These are phyloP conservation scores for Hirsutella minnesotensis DNA, from an alignment of 2,329 filamentous ascomycete genomes.

Conservation along the genomic window DNA sequence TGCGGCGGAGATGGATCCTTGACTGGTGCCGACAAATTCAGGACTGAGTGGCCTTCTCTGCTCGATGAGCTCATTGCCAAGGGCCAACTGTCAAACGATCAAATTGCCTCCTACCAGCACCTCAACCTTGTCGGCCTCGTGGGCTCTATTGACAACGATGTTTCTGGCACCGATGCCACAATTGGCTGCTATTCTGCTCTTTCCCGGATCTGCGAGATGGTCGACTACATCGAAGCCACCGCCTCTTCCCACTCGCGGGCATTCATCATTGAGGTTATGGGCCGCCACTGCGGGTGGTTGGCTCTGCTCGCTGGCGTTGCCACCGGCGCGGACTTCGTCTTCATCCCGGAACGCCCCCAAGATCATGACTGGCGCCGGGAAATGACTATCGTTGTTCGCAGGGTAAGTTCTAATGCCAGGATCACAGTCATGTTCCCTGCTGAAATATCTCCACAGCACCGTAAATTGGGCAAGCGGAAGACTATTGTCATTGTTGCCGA, in stretches of 20 bases:
- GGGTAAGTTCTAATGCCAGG: constrained; percentile 35
- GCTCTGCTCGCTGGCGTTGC: constrained; percentile 93
- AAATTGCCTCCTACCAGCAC: constrained; percentile 66
- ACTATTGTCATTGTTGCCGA: constrained; percentile 98
- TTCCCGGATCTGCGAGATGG: constrained; percentile 83
- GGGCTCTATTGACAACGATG: constrained; percentile 96
- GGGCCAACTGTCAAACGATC: constrained; percentile 56
- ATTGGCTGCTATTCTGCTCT: constrained; percentile 95
- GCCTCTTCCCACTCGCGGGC: constrained; percentile 89
- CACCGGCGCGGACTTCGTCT: constrained; percentile 90
- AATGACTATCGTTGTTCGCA: constrained; percentile 68
- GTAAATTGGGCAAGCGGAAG: constrained; percentile 81
- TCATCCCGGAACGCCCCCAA: constrained; percentile 90
- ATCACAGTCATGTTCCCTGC: neutral
- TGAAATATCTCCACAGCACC: constrained; percentile 48
- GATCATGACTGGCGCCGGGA: constrained; percentile 78
- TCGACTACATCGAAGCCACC: constrained; percentile 94
- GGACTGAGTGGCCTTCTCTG: constrained; percentile 81
- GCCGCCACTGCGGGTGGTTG: constrained; percentile 93
- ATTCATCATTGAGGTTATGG: constrained; percentile 98
- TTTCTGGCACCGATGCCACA: constrained; percentile 92
- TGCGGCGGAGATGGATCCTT: constrained; percentile 95
- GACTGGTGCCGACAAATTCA: constrained; percentile 89
- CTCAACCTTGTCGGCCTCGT: constrained; percentile 96
- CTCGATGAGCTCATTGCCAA: constrained; percentile 71